These are phyloP conservation scores for Cercophora sp. DNA, from an alignment of 495 filamentous ascomycete genomes.

Conservation along the genomic window DNA sequence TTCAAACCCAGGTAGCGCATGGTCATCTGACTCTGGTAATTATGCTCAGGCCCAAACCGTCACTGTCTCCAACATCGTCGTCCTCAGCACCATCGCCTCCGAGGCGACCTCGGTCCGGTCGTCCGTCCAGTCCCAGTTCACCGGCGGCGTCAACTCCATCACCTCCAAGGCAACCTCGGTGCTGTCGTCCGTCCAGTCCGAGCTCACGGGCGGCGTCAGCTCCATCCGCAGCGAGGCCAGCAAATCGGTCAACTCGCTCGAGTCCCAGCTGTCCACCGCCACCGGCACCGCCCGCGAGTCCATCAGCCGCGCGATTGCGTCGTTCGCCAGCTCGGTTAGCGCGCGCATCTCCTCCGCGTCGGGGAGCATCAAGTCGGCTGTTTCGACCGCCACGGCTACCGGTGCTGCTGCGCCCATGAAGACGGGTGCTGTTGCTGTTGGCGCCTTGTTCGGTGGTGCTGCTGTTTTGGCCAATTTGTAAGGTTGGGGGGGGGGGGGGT, in stretches of 20 bases:
- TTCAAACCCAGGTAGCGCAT: neutral
- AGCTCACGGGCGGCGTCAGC: constrained; percentile 9
- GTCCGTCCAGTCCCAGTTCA: no score
- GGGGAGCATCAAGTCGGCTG: constrained; percentile 4
- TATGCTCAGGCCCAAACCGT: constrained; percentile 23
- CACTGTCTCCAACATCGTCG: constrained; percentile 9
- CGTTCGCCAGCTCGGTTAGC: constrained; percentile 11
- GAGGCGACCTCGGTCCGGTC: no score
- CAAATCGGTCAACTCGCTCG: constrained; percentile 11
- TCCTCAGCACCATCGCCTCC: no score
- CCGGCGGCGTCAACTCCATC: constrained; percentile 5
- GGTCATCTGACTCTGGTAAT: no score
- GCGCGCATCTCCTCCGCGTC: constrained; percentile 11
- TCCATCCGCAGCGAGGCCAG: constrained; percentile 20
- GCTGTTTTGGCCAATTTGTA: constrained; percentile 30
- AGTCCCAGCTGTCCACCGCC: constrained; percentile 24
- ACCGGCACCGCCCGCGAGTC: constrained; percentile 19
- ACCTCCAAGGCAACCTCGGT: constrained; percentile 3
- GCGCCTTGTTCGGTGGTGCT: constrained; percentile 34
- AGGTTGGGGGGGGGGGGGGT: no score
- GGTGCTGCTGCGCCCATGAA: constrained; percentile 16
- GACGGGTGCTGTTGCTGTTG: constrained; percentile 34
- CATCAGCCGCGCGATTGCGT: constrained; percentile 16
- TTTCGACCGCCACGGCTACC: constrained; percentile 4
- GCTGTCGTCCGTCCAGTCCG: constrained; percentile 16